Evolutionary conservation across 83 land plant genomes (phyloP), one percentile per base, ranked within the genome.

Genomic region (Larix sibirica): DNA sequence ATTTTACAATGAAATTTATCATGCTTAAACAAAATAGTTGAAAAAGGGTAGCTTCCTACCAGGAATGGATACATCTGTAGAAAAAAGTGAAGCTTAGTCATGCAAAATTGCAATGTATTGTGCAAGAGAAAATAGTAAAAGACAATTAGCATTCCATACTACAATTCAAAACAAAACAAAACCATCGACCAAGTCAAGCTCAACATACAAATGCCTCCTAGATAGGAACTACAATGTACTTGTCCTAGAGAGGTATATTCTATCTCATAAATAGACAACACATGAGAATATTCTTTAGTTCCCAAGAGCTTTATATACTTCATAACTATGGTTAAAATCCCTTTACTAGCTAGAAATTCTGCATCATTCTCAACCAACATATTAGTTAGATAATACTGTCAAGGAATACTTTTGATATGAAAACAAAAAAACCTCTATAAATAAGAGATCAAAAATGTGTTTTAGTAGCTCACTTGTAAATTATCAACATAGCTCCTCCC

Each of bases 271-370:
- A 44, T 87, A 16, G 86, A 63, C 85, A 97, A 89, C 67, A 90
- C 97, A 54, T 87, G 84, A 68, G 97, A 88, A 58, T 92, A 87
- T 4, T 96, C 94, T 73, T 90, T 95, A 20, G 92, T 64, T 0
- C 92, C 94, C 80, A 96, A 76, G 38, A 97, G 95, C 70, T 91
- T 91, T 54, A 97, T 81, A 80, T 94, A 97, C 68, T 91, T 94
- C 90, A 93, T 84, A 26, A 98, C 98, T 40, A 95, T 91, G 9
- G 82, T 83, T 77, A 93, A 64, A 77, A 93, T 94, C 65, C 99
- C 99, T 85, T 94, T 95, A 82, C 96, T 97, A 12, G 96, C 96
- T 20, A 97, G 88, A 56, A 97, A 87, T 85, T 96, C 98, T 61
- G 90, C 93, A 91, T 96, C 96, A 62, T 84, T 94, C 84, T 90